Base-by-base conservation (phyloP, 2,329 filamentous ascomycete genomes). In the Didymella exigua region DNA sequence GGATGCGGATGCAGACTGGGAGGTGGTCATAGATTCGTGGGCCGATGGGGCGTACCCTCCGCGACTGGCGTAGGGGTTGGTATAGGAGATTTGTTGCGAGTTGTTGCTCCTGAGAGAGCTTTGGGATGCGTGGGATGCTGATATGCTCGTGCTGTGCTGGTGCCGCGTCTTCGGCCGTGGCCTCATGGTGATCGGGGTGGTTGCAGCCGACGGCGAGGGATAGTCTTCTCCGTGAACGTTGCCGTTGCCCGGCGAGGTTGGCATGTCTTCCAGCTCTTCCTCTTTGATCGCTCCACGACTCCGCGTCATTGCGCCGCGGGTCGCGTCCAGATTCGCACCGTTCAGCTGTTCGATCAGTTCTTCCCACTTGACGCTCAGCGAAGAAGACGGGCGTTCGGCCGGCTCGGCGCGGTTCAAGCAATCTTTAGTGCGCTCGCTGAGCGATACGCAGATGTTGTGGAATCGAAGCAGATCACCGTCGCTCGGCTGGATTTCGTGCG, bases 401-500 rank as follows among this genome's bases (percentile, higher is more conserved):
- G 80, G 75, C 62, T 83, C 81, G 1, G 81, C 81, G 18, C 79
- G 76, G 49, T 77, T 78, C 10, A 84, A 66, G 56, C 81, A 82
- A 46, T 81, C 79, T 43, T 76, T 74, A 18, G 81, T 82, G 5
- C 80, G 77, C 21, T 77, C 72, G 36, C 77, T 76, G 11, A 83
- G 75, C 13, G 72, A 73, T 9, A 76, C 67, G 60, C 81, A 83
- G 5, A 81, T 75, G 13, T 77, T 73, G 60, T 84, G 80, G 62
- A 84, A 83, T 7, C 72, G 71, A 6, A 76, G 66, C 6, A 83
- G 72, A 54, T 82, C 79, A 34, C 78, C 79, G 27, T 80, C 78
- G 0, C 72, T 63, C 0, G 69, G 58, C 49, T 75, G 62, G 10
- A 79, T 73, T 43, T 77, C 76, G 24, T 69, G 69, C 4, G 74